Evolutionary conservation across 2,329 filamentous ascomycete genomes (phyloP), one percentile per base, ranked within the genome.

Genomic region (Fusarium fujikuroi): DNA sequence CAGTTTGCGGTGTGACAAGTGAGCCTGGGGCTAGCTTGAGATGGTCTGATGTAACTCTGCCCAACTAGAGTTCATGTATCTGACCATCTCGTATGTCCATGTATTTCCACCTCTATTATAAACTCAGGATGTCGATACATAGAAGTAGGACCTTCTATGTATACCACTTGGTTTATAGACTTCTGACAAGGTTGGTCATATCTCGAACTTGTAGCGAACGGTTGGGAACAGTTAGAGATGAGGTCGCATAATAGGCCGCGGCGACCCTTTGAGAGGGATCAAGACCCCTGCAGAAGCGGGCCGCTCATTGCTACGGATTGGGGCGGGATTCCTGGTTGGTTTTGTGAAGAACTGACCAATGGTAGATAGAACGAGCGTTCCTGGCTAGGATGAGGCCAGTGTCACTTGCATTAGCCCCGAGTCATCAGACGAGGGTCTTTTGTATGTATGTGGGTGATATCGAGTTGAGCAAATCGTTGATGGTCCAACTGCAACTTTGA

Each of bases 401-500:
- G 75, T 77, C 75, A 77, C 75, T 74, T 68, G 75, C 75, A 77
- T 77, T 73, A 77, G 75, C 53, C 69, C 71, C 60, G n/a, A 72
- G 71, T 71, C 67, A 69, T 74, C 60, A 68, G 71, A 66, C 63
- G 68, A 66, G 71, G 72, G 60, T 72, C 53, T 42, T 43, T 28
- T 36, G 32, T 32, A 32, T 60, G 50, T 44, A 47, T 47, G 42
- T 50, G 49, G 69, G 66, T 58, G 71, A 63, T 58, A 50, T 60
- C 54, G 43, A 42, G 50, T 56, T 44, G 23, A 68, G 49, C 32
- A 28, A 59, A 59, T 40, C 19, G 42, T 18, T 50, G 32, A 37
- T 36, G 56, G 18, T 23, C n/a, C 12, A 37, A 32, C 53, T 44
- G 23, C 19, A 56, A 40, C 25, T 49, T 23, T n/a, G 46, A 30